A percentile compares a stretch with the other conserved stretches of the same genome.
These are phyloP conservation scores for Taphrina communis DNA, from an alignment of 1,139 yeast species.

Conservation along the genomic window DNA sequence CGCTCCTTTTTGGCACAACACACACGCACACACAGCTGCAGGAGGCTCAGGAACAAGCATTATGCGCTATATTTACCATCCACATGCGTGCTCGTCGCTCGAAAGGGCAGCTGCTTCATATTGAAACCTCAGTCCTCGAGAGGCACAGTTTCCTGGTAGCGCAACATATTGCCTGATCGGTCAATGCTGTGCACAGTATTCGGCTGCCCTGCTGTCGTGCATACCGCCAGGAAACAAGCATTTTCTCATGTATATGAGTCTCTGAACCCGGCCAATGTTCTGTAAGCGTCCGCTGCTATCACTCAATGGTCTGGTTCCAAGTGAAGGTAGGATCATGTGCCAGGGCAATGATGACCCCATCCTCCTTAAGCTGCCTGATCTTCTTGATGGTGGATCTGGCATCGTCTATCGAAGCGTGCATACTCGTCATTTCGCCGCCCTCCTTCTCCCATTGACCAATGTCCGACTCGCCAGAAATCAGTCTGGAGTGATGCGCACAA, in stretches of 20 bases:
- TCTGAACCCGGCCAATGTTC: too few species aligned
- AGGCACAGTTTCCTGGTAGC: neutral
- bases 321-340: constrained; percentile 18
- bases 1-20: neutral
- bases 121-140: too few species aligned
- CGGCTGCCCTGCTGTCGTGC: too few species aligned
- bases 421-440: constrained; percentile 26
- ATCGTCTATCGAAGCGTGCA: constrained; percentile 20
- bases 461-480: constrained; percentile 18
- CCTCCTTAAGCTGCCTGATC: constrained; percentile 18
- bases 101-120: too few species aligned
- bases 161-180: neutral
- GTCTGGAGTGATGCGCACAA: constrained; percentile 25
- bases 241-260: too few species aligned
- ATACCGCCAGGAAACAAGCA: too few species aligned
- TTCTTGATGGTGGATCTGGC: constrained; percentile 20
- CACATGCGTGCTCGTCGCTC: too few species aligned
- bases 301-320: constrained; percentile 18
- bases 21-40: neutral
- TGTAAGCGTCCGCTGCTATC: neutral
- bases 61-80: too few species aligned
- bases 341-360: constrained; percentile 21
- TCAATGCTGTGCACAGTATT: neutral
- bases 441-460: constrained; percentile 30
- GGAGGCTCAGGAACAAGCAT: too few species aligned